A percentile compares a stretch with the other conserved stretches of the same genome.
Evolutionary conservation across 2,329 filamentous ascomycete species (phyloP).

Genomic region (Paecilomyces variotii): DNA sequence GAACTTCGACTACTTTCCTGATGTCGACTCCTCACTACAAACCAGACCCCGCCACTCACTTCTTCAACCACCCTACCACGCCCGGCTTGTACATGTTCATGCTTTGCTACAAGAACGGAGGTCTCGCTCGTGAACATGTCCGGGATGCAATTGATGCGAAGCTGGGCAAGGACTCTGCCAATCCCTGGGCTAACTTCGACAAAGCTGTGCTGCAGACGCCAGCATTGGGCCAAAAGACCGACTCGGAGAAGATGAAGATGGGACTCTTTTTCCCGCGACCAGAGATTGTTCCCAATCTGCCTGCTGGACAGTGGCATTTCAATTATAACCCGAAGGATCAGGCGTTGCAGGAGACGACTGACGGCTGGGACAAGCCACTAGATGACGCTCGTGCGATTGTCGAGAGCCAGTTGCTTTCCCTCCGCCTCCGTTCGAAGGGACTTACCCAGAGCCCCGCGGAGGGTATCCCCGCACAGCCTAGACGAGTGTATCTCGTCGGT

Average conservation of each 20-base stretch:
- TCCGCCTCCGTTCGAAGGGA: constrained; percentile 73
- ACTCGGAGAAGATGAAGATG: constrained; percentile 60
- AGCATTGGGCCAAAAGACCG: constrained; percentile 55
- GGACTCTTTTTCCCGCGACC: constrained; percentile 93
- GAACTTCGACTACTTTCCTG: constrained; percentile 92
- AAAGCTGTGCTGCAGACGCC: constrained; percentile 58
- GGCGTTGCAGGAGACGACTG: constrained; percentile 45
- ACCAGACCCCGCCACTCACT: constrained; percentile 86
- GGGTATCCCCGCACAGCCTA: constrained; percentile 69
- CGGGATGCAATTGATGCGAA: constrained; percentile 65
- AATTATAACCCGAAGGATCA: constrained; percentile 46
- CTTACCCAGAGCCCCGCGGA: constrained; percentile 56
- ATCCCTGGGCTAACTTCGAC: constrained; percentile 78
- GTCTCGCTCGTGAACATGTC: constrained; percentile 81
- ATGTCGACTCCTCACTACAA: constrained; percentile 93
- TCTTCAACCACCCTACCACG: constrained; percentile 95
- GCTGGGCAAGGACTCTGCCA: constrained; percentile 35
- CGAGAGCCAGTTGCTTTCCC: constrained; percentile 88
- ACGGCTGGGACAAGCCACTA: constrained; percentile 48
- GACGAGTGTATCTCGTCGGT: constrained; percentile 87
- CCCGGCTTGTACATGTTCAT: constrained; percentile 97
- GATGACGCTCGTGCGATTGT: constrained; percentile 81
- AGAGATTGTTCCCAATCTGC: constrained; percentile 90
- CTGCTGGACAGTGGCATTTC: constrained; percentile 80
- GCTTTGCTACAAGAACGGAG: constrained; percentile 99